Percentiles rank a stretch among this genome's conserved stretches.
phyloP scores from a whole-genome alignment of 345 rosid genomes.

The Durio zibethinus region DNA sequence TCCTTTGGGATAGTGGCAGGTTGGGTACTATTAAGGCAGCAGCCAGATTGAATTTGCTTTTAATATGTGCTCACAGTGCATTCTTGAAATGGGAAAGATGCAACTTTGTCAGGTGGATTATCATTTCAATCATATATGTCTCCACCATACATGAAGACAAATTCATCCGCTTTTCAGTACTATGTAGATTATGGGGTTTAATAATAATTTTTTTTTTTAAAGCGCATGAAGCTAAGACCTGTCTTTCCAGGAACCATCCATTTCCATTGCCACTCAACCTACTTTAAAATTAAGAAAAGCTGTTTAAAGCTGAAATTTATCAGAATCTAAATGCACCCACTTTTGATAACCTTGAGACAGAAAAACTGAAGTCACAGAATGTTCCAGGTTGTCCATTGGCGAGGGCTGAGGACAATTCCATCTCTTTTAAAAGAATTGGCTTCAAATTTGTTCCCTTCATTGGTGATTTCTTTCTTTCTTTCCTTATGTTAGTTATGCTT shows the following conservation, averaged over 20 bases:
- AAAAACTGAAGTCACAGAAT: background rate
- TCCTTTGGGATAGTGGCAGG: background rate
- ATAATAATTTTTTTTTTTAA: background rate
- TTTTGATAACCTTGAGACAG: slow-evolving; percentile 3
- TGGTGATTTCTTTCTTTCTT: slow-evolving; percentile 1
- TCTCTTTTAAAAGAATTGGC: background rate
- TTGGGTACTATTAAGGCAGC: background rate
- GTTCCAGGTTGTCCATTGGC: slow-evolving; percentile 18
- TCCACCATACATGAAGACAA: slow-evolving; percentile 4
- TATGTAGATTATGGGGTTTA: background rate
- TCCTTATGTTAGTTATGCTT: background rate
- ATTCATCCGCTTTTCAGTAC: background rate
- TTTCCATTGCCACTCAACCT: background rate
- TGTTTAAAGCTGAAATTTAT: background rate
- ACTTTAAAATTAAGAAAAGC: background rate
- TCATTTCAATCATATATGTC: slow-evolving; percentile 9
- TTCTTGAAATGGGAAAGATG: slow-evolving; percentile 14
- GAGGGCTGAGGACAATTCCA: background rate
- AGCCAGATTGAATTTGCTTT: slow-evolving; percentile 10
- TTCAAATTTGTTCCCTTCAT: background rate
- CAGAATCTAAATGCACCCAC: slow-evolving; percentile 8
- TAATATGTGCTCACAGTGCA: background rate
- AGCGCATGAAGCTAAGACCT: slow-evolving; percentile 5
- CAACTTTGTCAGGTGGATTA: slow-evolving; percentile 11
- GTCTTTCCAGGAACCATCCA: slow-evolving; percentile 16